Percentiles rank a stretch among this genome's conserved stretches.
phyloP scores from a whole-genome alignment of 306 rosid genomes.

The Cicer bijugum region DNA sequence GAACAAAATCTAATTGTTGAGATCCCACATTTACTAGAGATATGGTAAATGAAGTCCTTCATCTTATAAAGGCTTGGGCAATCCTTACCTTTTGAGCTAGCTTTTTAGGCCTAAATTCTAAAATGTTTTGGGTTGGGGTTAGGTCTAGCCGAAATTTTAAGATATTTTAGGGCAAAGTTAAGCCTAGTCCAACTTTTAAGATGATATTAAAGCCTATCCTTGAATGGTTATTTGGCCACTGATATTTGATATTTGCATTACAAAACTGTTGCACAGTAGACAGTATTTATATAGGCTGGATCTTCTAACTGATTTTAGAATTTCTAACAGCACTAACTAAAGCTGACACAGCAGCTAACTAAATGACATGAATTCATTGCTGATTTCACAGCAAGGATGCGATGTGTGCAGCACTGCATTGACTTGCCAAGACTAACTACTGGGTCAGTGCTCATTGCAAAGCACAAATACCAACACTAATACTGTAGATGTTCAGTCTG shows the following conservation, averaged over 20 bases:
- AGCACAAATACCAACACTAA: neutral
- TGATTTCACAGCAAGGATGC: neutral
- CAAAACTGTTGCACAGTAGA: neutral
- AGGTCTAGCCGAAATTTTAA: neutral
- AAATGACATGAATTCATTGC: neutral
- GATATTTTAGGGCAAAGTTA: neutral
- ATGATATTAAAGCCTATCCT: slow-evolving; percentile 9
- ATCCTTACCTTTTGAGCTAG: neutral
- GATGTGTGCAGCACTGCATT: neutral
- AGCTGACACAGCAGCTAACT: neutral
- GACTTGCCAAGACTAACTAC: neutral
- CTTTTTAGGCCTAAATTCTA: neutral
- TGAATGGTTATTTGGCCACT: neutral
- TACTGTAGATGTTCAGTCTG: neutral
- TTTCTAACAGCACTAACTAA: neutral
- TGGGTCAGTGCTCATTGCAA: neutral
- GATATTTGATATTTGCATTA: neutral
- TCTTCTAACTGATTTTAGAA: neutral
- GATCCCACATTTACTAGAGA: neutral
- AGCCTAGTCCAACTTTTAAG: neutral
- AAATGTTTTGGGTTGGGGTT: neutral
- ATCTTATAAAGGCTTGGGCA: neutral
- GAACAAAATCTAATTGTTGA: slow-evolving; percentile 13
- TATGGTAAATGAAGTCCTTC: neutral
- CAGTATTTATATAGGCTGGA: neutral